Evolutionary conservation across 2,329 filamentous ascomycete species (phyloP).

Genomic region (Epichloe aotearoae): DNA sequence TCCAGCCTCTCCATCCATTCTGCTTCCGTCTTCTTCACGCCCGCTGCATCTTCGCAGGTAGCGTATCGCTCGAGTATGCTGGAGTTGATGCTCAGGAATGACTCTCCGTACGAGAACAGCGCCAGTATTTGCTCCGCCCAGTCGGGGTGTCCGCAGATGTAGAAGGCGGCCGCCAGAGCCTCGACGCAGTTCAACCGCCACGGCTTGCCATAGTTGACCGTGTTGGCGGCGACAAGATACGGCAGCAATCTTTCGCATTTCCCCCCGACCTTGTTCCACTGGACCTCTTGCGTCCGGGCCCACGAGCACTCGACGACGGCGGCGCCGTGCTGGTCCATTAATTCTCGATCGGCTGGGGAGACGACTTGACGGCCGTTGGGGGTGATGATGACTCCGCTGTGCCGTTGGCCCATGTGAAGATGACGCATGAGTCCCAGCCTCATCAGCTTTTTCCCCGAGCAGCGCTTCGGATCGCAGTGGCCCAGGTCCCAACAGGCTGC

Average conservation of each 20-base stretch:
- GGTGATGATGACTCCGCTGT: slow-evolving; percentile 83
- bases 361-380: slow-evolving; percentile 83
- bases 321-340: slow-evolving; percentile 79
- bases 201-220: slow-evolving; percentile 92
- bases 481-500: slow-evolving; percentile 96
- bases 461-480: slow-evolving; percentile 93
- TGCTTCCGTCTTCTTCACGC: slow-evolving; percentile 71
- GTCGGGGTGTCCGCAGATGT: slow-evolving; percentile 79
- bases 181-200: slow-evolving; percentile 95
- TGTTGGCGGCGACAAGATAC: slow-evolving; percentile 92
- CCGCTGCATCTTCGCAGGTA: slow-evolving; percentile 66
- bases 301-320: slow-evolving; percentile 96
- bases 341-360: slow-evolving; percentile 66
- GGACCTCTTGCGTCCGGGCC: slow-evolving; percentile 84
- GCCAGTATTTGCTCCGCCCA: slow-evolving; percentile 78
- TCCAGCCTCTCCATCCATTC: slow-evolving; percentile 86
- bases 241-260: slow-evolving; percentile 84
- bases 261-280: slow-evolving; percentile 82
- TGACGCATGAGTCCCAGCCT: slow-evolving; percentile 86
- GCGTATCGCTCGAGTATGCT: slow-evolving; percentile 74
- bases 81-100: slow-evolving; percentile 84
- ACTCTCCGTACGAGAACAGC: slow-evolving; percentile 76
- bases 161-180: slow-evolving; percentile 83
- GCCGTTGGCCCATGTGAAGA: slow-evolving; percentile 81
- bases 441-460: slow-evolving; percentile 91